Base-by-base conservation (phyloP, 169 alveolate species). In the Condylostoma magnum region DNA sequence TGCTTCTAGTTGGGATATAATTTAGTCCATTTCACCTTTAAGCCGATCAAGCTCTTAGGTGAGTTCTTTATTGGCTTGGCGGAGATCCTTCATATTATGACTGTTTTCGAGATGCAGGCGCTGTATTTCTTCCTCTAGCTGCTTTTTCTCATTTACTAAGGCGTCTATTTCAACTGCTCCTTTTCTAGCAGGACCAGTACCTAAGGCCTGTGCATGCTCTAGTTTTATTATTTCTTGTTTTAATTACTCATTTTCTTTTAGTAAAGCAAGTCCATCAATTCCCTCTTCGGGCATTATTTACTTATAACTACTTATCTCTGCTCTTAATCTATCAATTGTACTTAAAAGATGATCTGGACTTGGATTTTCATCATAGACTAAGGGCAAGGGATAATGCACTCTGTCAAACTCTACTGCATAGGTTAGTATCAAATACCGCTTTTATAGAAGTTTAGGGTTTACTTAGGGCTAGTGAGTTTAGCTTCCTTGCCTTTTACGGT, bases 301-400 rank as follows among this genome's bases (percentile, higher is more conserved):
- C 53, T 50, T 67, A 4, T 15, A 18, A 22, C 46, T 22, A 27
- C 50, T 38, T 10, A 67, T 15, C 50, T 67, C 76, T 48, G 18
- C 31, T 0, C 50, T 8, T 3, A 67, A 53, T 0, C 76, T 43
- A 8, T 15, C 25, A 12, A 67, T 67, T 12, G 76, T 67, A 25
- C 36, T 67, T 67, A 48, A 30, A 6, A 67, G 63, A 20, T n/a
- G 20, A 2, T 67, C 66, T n/a, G 22, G 12, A 30, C 50, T 36
- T 25, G 76, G 76, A 2, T 47, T 46, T 18, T 82, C 93, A 1
- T 76, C 82, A 37, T 30, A 79, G 34, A 72, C 58, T 41, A 86
- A 56, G 0, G 93, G 81, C 15, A 86, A 53, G 18, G 93, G 93
- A 68, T 86, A 86, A 52, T 86, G 90, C n/a, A 86, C 88, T 57